Evolutionary conservation across 352 stramenopile genomes (phyloP), one percentile per base, ranked within the genome.

Genomic region (Phytophthora syringae): DNA sequence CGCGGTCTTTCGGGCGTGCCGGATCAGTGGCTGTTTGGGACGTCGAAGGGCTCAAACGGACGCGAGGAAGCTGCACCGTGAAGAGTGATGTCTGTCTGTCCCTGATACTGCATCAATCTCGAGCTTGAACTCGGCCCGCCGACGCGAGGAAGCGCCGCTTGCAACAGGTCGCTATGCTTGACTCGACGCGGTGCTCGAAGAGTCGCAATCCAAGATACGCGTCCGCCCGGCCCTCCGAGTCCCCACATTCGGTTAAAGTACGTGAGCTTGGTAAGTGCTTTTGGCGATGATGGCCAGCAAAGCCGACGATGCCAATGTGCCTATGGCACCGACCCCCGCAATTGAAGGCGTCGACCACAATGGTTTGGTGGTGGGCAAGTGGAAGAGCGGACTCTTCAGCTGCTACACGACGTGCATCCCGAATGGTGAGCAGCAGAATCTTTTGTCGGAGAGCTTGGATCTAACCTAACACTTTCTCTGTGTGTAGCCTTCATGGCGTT

Each of bases 281-380:
- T 27, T 28, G 28, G 52, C 22, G 13, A 65, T 48, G 36, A 75
- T 75, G 67, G 3, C 47, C 37, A 63, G 55, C 25, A 71, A 71
- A 18, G 44, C 44, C 28, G 52, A 57, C 44, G 61, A 75, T 20
- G 49, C 61, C 24, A 71, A 52, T 21, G 67, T 75, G 30, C 60
- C 67, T 16, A 70, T 75, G 55, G 55, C 45, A 5, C 60, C 67
- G 34, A 67, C 60, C 2, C 60, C 67, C 28, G 61, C 67, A 37
- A 40, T 52, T 10, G 67, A 75, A 61, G 67, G 67, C 10, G 67
- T 74, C 7, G 76, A 80, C 53, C 58, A 72, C 40, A 84, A 81
- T 40, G 73, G 73, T 25, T 32, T 84, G 24, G 64, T 80, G 12
- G 74, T 80, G 18, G 72, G 76, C 20, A 72, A 66, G 24, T 83